phyloP scores from a whole-genome alignment of 768 basidiomycete species.

The Leucocoprinus birnbaumii region DNA sequence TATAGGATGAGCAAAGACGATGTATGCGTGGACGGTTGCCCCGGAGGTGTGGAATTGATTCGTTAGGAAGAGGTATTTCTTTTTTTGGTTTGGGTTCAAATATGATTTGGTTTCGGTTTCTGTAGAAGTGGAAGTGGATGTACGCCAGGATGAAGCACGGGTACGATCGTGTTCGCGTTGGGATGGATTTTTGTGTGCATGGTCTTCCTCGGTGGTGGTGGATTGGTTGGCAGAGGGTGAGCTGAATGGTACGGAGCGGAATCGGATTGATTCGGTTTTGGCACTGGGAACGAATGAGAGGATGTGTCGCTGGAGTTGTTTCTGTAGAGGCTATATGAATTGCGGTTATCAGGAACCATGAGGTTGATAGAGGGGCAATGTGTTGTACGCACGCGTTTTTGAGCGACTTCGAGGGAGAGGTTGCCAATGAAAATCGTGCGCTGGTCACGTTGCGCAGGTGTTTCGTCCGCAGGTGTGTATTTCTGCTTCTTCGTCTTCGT shows the following conservation, averaged over 20 bases:
- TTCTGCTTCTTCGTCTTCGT: slow-evolving; percentile 32
- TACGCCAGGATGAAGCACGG: slow-evolving; percentile 60
- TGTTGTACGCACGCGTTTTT: slow-evolving; percentile 65
- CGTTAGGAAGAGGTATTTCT: slow-evolving; percentile 92
- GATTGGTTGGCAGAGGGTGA: slow-evolving; percentile 66
- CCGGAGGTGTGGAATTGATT: slow-evolving; percentile 82
- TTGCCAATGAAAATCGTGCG: slow-evolving; percentile 95
- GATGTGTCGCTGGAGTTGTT: slow-evolving; percentile 76
- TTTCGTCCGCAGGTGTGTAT: slow-evolving; percentile 66
- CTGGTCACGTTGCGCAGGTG: slow-evolving; percentile 64
- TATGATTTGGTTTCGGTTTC: slow-evolving; percentile 53
- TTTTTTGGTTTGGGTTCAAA: slow-evolving; percentile 83
- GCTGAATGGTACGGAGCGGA: slow-evolving; percentile 91
- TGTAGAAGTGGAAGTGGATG: slow-evolving; percentile 37
- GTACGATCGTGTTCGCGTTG: slow-evolving; percentile 53
- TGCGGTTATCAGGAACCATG: slow-evolving; percentile 5
- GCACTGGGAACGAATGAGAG: slow-evolving; percentile 66
- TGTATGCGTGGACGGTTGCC: slow-evolving; percentile 80
- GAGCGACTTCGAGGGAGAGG: slow-evolving; percentile 71
- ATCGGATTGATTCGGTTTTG: slow-evolving; percentile 90
- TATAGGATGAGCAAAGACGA: slow-evolving; percentile 79
- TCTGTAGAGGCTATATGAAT: slow-evolving; percentile 61
- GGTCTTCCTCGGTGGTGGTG: slow-evolving; percentile 18
- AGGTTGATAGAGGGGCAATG: too few species aligned
- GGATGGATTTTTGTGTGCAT: slow-evolving; percentile 17